Evolutionary conservation across 2,329 filamentous ascomycete species (phyloP), one percentile per base, ranked within the genome.

Genomic region (Paecilomyces dactylethromorphus): DNA sequence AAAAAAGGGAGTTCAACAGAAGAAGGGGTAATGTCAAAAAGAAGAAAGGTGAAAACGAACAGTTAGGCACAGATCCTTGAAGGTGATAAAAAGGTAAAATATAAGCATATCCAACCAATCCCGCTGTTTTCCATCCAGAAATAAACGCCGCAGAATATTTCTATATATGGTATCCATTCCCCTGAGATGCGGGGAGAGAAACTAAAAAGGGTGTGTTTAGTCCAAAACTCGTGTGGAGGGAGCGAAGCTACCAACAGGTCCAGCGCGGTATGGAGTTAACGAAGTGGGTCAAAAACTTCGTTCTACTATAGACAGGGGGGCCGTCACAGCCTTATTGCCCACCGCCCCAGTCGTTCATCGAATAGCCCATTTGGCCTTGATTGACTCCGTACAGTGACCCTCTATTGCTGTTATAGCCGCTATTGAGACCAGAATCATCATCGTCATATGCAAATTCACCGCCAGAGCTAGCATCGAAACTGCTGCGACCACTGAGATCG

Each of bases 401-500:
- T 39, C 70, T 67, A 5, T 67, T 69, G 54, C 68, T 67, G 21
- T 61, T 64, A 65, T 74, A 76, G 10, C 71, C 69, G 50, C 67
- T 72, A 56, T 68, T 69, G 45, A 76, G 64, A 1, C 69, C 70
- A 1, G 74, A 70, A 52, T 77, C 74, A 55, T 78, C 75, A 24
- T 78, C 75, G n/a, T 78, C 74, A 33, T 71, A 75, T 2, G 74
- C 74, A 58, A 72, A 76, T 61, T 78, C 75, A 10, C 74, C 74
- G 18, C 75, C 75, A 21, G 75, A 78, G 56, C 75, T 77, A 11
- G 75, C 75, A 60, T 78, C 75, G 55, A 75, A 78, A 56, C 73
- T 85, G 32, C 84, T 85, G 1, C 85, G 83, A 0, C 61, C 90
- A 55, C 91, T 89, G 49, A 92, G 88, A 56, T 81, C 79, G 56